Evolutionary conservation across 2,329 filamentous ascomycete species (phyloP), one percentile per base, ranked within the genome.

Genomic region (Aaosphaeria arxii): DNA sequence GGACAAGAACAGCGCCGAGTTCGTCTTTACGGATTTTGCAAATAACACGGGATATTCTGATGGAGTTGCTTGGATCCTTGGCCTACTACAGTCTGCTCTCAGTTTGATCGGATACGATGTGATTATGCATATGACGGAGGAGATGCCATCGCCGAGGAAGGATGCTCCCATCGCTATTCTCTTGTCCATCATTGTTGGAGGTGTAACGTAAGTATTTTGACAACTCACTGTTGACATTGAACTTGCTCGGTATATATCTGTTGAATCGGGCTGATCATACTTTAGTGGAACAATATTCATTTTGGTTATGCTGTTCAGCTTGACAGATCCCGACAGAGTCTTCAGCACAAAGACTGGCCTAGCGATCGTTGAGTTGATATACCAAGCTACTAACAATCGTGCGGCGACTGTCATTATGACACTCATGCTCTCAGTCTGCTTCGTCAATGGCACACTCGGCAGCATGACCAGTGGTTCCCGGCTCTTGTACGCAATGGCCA

Each of bases 11-110:
- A 59, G 66, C 32, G 71, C 73, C 6, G 53, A 59, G 11, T 77
- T 70, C 49, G 74, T 77, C 7, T 78, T 77, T 48, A 60, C 69
- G 5, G 62, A 71, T 9, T 77, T 76, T 45, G 56, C 59, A n/a
- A 78, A 79, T 69, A 45, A 54, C 30, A 54, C 47, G 1, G 52
- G 52, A 5, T 54, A 46, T 41, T 45, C 44, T 1, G 71, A 76
- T 43, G 76, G 75, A 1, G 61, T 77, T 11, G 65, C 75, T 0
- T 79, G 76, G 76, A 69, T 77, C 11, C 57, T 78, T 1, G 75
- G 76, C 0, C 62, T 78, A 2, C 58, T 78, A 1, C 76, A 74
- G 40, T 44, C 39, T 11, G 49, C 47, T 28, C 40, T 54, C 30
- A 43, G 29, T 11, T 43, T 71, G 40, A 69, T 70, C 47, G 74